Conservation (phyloP, 768 basidiomycete genomes). For the Tulasnella sp. region DNA sequence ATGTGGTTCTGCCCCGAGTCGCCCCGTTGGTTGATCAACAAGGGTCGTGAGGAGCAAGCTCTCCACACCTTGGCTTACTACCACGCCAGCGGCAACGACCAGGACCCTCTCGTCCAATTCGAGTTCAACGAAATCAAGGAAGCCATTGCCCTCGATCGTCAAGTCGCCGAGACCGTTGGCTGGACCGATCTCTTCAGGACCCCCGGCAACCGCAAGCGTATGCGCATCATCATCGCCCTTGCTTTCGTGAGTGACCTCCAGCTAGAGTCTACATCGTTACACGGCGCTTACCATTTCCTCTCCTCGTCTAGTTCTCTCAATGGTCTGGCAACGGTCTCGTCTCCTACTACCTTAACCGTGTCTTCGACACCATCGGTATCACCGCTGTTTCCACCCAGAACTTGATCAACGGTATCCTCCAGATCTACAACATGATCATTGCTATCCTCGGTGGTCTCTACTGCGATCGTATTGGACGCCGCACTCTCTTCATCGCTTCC, state of each 20-base stretch:
- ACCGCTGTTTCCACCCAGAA: conserved; percentile 45
- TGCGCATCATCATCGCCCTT: conserved; percentile 56
- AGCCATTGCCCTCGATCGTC: conserved; percentile 54
- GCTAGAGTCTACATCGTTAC: no score
- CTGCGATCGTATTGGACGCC: conserved; percentile 64
- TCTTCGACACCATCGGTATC: conserved; percentile 47
- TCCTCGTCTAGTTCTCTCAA: conserved; percentile 43
- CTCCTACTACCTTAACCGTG: conserved; percentile 63
- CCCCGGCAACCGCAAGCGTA: conserved; percentile 68
- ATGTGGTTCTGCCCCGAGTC: conserved; percentile 75
- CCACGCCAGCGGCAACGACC: conserved; percentile 66
- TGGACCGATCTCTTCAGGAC: conserved; percentile 67
- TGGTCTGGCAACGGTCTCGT: conserved; percentile 65
- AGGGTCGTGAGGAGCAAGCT: conserved; percentile 67
- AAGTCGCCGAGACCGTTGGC: conserved; percentile 55
- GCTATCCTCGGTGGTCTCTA: conserved; percentile 54
- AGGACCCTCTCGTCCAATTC: conserved; percentile 40
- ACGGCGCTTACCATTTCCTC: no score
- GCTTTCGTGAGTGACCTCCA: conserved; percentile 10
- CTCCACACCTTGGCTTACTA: conserved; percentile 68
- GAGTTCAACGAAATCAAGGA: conserved; percentile 80
- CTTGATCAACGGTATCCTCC: conserved; percentile 80
- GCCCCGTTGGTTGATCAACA: conserved; percentile 69
- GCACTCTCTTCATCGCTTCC: conserved; percentile 53
- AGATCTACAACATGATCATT: conserved; percentile 73